phyloP scores from a whole-genome alignment of 768 basidiomycete genomes.

The Paxillus ammoniavirescens region DNA sequence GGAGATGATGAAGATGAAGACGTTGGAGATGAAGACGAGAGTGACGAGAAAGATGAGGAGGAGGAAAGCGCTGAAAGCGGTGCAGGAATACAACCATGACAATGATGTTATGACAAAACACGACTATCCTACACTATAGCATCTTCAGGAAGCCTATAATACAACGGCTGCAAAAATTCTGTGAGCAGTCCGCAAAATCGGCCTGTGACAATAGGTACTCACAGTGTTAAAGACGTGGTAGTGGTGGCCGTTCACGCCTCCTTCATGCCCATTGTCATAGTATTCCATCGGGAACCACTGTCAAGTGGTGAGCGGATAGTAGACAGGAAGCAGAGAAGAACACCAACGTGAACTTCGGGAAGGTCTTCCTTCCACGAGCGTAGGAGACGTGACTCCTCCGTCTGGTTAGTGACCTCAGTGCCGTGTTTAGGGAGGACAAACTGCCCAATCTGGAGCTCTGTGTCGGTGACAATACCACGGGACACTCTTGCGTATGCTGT shows the following conservation, averaged over 20 bases:
- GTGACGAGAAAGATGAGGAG: conserved; percentile 24
- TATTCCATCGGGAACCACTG: conserved; percentile 82
- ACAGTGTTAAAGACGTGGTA: conserved; percentile 80
- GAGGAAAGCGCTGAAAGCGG: conserved; percentile 18
- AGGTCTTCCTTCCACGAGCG: conserved; percentile 67
- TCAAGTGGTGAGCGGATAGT: conserved; percentile 1
- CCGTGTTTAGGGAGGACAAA: conserved; percentile 72
- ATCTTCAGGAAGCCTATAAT: conserved; percentile 48
- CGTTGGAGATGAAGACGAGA: conserved; percentile 25
- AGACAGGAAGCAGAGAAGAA: neutral
- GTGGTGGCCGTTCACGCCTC: conserved; percentile 67
- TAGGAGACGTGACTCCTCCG: conserved; percentile 60
- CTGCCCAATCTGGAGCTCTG: conserved; percentile 86
- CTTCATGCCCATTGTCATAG: conserved; percentile 49
- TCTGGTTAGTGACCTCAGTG: conserved; percentile 52
- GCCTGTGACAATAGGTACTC: conserved; percentile 20
- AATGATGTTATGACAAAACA: neutral
- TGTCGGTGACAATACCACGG: conserved; percentile 83
- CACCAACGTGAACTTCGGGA: conserved; percentile 58
- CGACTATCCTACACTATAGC: conserved; percentile 35
- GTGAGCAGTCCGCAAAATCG: neutral
- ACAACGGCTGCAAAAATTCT: conserved; percentile 40
- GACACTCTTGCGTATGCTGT: conserved; percentile 84
- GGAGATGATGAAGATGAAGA: conserved; percentile 19
- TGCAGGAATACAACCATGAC: conserved; percentile 11